phyloP scores from a whole-genome alignment of 768 basidiomycete species.

The Pleurotus tuber-regium region DNA sequence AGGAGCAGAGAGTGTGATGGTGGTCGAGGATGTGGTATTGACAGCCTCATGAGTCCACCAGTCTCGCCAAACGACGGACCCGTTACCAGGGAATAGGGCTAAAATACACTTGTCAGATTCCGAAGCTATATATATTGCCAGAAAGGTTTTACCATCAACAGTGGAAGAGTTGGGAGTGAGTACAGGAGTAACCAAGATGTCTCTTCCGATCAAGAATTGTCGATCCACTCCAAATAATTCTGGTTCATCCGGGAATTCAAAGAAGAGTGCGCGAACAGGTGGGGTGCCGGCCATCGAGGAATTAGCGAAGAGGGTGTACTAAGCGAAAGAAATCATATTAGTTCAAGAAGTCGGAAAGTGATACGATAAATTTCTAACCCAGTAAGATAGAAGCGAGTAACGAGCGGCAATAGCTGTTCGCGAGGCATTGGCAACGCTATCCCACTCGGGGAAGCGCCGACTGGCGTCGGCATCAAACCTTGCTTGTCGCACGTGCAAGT shows the following conservation, averaged over 20 bases:
- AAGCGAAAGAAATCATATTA: not conserved
- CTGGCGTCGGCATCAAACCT: no score
- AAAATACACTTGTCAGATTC: not conserved
- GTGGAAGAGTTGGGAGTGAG: slow-evolving; percentile 63
- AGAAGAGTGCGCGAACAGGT: slow-evolving; percentile 73
- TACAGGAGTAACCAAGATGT: slow-evolving; percentile 77
- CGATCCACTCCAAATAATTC: slow-evolving; percentile 58
- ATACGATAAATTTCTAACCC: slow-evolving; percentile 44
- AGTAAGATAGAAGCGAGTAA: slow-evolving; percentile 75
- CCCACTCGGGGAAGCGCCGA: no score
- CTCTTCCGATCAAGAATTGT: slow-evolving; percentile 71
- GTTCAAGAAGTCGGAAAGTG: slow-evolving; percentile 7
- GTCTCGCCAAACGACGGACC: slow-evolving; percentile 61
- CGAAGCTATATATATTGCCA: not conserved
- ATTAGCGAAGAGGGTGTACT: slow-evolving; percentile 77
- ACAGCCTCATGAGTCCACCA: slow-evolving; percentile 68
- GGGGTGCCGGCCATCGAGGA: slow-evolving; percentile 65
- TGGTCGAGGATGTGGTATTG: slow-evolving; percentile 35
- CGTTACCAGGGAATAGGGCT: slow-evolving; percentile 68
- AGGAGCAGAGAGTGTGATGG: slow-evolving; percentile 59
- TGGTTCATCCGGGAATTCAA: slow-evolving; percentile 71
- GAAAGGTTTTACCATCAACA: slow-evolving; percentile 51
- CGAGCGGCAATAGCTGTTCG: slow-evolving; percentile 68
- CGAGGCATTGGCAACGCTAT: slow-evolving; percentile 72
- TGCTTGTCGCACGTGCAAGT: no score